Evolutionary conservation across 2,329 filamentous ascomycete genomes (phyloP).

Genomic region (Fusarium devonianum): DNA sequence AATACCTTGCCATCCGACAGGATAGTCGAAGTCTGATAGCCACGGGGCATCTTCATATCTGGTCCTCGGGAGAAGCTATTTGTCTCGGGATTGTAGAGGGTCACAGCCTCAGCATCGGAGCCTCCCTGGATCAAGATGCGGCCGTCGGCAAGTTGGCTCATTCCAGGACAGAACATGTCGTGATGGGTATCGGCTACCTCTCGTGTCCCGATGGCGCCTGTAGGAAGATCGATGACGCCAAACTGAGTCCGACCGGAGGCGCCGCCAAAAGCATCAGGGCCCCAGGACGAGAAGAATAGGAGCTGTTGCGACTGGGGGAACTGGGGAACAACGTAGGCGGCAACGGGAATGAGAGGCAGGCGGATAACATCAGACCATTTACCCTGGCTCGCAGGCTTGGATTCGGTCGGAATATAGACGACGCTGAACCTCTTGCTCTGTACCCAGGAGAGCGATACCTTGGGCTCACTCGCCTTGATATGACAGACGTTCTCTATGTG

Average conservation of each 20-base stretch:
- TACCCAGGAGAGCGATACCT: constrained; percentile 26
- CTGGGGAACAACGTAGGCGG: constrained; percentile 26
- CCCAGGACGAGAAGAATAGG: constrained; percentile 32
- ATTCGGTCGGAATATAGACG: constrained; percentile 6
- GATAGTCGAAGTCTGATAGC: constrained; percentile 61
- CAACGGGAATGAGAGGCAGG: constrained; percentile 25
- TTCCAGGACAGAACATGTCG: constrained; percentile 65
- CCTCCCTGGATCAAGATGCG: constrained; percentile 62
- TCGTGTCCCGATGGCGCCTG: constrained; percentile 38
- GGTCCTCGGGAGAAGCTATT: constrained; percentile 50
- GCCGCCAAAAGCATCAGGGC: constrained; percentile 24
- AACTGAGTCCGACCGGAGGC: constrained; percentile 29
- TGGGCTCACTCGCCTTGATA: constrained; percentile 23
- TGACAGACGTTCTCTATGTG: constrained; percentile 30
- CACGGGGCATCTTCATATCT: constrained; percentile 56
- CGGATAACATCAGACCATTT: constrained; percentile 29
- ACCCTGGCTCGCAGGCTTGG: constrained; percentile 5
- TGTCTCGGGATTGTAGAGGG: constrained; percentile 53
- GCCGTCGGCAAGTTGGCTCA: constrained; percentile 56
- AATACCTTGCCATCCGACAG: constrained; percentile 63
- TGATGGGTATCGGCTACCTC: constrained; percentile 54
- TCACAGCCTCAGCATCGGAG: constrained; percentile 56
- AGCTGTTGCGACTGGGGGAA: constrained; percentile 24
- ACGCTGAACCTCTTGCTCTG: constrained; percentile 25
- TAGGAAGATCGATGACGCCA: constrained; percentile 12